Evolutionary conservation across 169 alveolate species (phyloP).

Genomic region (Prorocentrum cordatum): DNA sequence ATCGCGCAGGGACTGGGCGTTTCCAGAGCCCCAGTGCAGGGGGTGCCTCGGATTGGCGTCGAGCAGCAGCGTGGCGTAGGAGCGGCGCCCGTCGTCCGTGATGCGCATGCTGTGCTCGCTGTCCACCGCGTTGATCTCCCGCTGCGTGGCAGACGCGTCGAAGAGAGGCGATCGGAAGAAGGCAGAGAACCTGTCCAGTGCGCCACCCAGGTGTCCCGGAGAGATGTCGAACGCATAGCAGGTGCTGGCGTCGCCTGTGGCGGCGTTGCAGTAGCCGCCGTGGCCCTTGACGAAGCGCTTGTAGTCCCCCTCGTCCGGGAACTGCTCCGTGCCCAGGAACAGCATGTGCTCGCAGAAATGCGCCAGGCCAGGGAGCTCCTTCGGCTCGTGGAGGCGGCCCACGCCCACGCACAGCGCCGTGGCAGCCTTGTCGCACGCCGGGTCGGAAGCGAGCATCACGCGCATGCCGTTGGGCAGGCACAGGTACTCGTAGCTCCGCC

Average conservation of each 20-base stretch:
- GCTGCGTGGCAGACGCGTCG: neutral
- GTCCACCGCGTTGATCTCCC: conserved; percentile 8
- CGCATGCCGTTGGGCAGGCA: conserved; percentile 7
- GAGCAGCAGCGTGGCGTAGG: neutral
- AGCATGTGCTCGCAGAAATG: conserved; percentile 61
- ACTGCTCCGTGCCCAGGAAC: conserved; percentile 11
- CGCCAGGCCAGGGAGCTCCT: conserved; percentile 27
- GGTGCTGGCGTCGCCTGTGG: conserved; percentile 10
- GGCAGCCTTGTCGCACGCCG: conserved; percentile 25
- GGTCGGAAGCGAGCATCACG: conserved; percentile 27
- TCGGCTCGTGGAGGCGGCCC: conserved; percentile 29
- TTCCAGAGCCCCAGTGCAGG: conserved; percentile 34
- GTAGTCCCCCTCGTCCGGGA: neutral
- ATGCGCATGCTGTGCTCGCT: conserved; percentile 59
- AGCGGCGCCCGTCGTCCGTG: conserved; percentile 4
- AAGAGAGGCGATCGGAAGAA: conserved; percentile 44
- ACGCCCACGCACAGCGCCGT: conserved; percentile 45
- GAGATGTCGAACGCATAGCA: conserved; percentile 31
- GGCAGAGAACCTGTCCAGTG: neutral
- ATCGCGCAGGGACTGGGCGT: neutral
- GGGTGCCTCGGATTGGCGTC: conserved; percentile 31
- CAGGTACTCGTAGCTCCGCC: neutral
- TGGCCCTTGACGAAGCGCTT: neutral
- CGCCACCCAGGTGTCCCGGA: neutral
- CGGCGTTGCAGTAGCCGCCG: conserved; percentile 51